Evolutionary conservation across 2,329 filamentous ascomycete genomes (phyloP).

Genomic region (Myriosclerotinia scirpicola): DNA sequence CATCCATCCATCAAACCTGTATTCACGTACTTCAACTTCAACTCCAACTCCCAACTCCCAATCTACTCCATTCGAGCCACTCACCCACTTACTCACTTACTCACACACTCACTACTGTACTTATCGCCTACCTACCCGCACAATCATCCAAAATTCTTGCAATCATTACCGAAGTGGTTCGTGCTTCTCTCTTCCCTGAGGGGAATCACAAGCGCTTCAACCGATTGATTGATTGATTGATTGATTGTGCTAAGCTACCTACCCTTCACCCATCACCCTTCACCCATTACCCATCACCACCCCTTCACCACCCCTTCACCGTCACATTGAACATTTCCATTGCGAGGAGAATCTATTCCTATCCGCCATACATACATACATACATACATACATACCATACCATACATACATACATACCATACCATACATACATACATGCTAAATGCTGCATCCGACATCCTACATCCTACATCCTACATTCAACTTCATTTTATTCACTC

Average conservation of each 20-base stretch:
- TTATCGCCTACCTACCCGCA: too few species aligned
- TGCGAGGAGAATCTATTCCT: too few species aligned
- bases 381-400: too few species aligned
- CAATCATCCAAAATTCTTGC: slow-evolving; percentile 2
- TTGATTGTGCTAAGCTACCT: slow-evolving; percentile 25
- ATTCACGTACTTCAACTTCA: not conserved
- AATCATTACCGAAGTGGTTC: slow-evolving; percentile 16
- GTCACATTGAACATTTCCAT: slow-evolving; percentile 21
- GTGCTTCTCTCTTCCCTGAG: slow-evolving; percentile 4
- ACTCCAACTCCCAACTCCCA: too few species aligned
- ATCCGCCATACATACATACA: slow-evolving; percentile 9
- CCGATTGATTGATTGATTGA: slow-evolving; percentile 25
- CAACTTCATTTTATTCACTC: slow-evolving; percentile 31
- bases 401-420: not conserved
- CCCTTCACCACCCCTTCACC: slow-evolving; percentile 5
- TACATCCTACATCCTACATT: too few species aligned
- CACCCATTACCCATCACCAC: not conserved
- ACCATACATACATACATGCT: slow-evolving; percentile 21
- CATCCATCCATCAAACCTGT: not conserved
- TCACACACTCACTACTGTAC: too few species aligned
- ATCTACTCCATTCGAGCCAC: too few species aligned
- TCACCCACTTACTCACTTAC: too few species aligned
- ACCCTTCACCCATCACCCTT: not conserved
- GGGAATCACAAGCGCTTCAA: slow-evolving; percentile 29
- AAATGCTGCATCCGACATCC: too few species aligned